phyloP scores from a whole-genome alignment of 495 filamentous ascomycete species.

The Hypoxylon cercidicola region DNA sequence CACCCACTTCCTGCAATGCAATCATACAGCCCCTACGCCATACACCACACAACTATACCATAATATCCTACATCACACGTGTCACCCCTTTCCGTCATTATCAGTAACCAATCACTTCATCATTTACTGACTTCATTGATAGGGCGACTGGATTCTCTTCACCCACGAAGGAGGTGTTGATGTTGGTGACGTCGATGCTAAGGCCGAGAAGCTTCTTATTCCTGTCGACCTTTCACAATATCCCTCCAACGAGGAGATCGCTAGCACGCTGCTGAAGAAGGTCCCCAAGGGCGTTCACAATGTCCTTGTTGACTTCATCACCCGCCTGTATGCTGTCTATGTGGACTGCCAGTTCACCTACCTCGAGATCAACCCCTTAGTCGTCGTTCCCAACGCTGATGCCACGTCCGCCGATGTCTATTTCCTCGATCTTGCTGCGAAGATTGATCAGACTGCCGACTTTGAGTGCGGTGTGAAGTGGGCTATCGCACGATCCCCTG shows the following conservation, averaged over 20 bases:
- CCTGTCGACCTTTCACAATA: constrained; percentile 95
- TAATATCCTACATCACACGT: constrained; percentile 26
- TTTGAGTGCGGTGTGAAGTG: constrained; percentile 99
- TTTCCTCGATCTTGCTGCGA: constrained; percentile 98
- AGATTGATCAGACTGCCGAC: constrained; percentile 98
- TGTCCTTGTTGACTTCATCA: constrained; percentile 98
- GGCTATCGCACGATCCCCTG: constrained; percentile 90
- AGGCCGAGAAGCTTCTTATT: constrained; percentile 97
- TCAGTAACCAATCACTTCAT: constrained; percentile 20
- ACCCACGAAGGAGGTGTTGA: constrained; percentile 99
- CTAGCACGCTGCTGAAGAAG: constrained; percentile 83
- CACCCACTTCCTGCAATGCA: constrained; percentile 39
- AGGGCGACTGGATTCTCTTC: constrained; percentile 99
- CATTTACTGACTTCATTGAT: constrained; percentile 25
- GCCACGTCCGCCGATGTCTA: constrained; percentile 92
- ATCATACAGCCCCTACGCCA: constrained; percentile 11
- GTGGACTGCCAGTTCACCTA: constrained; percentile 99
- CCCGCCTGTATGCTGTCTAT: constrained; percentile 76
- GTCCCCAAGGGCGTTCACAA: constrained; percentile 96
- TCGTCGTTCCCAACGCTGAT: constrained; percentile 94
- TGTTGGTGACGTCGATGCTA: constrained; percentile 98
- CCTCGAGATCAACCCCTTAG: constrained; percentile 99
- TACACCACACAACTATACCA: not conserved
- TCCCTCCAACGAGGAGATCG: constrained; percentile 95
- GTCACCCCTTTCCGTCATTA: constrained; percentile 14